Conservation (phyloP, 352 stramenopile species). For the Phytophthora pseudosyringae region DNA sequence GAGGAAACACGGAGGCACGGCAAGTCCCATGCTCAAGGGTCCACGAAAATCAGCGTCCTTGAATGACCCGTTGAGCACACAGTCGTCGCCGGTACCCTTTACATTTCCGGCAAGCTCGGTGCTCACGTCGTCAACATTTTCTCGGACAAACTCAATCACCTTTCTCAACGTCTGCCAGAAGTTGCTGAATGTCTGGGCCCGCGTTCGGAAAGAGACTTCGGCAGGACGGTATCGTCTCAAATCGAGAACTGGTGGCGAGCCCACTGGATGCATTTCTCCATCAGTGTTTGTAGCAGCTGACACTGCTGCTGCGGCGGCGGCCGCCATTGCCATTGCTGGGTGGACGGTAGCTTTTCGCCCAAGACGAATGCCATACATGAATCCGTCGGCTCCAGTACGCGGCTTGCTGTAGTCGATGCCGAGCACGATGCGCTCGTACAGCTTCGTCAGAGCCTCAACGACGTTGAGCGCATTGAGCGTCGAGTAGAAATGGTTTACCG, state of each 20-base stretch:
- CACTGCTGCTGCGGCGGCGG: slow-evolving; percentile 27
- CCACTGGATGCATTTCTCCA: slow-evolving; percentile 21
- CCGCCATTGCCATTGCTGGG: slow-evolving; percentile 36
- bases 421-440: slow-evolving; percentile 68
- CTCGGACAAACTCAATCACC: slow-evolving; percentile 59
- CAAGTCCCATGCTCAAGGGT: slow-evolving; percentile 55
- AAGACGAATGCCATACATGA: slow-evolving; percentile 79
- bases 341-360: slow-evolving; percentile 60
- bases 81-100: slow-evolving; percentile 59
- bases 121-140: slow-evolving; percentile 65
- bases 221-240: slow-evolving; percentile 50
- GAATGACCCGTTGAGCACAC: slow-evolving; percentile 63
- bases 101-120: slow-evolving; percentile 54
- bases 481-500: slow-evolving; percentile 63
- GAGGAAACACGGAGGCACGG: slow-evolving; percentile 61
- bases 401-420: slow-evolving; percentile 72
- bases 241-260: slow-evolving; percentile 44
- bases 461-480: slow-evolving; percentile 62
- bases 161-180: slow-evolving; percentile 61
- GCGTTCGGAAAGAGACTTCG: slow-evolving; percentile 52
- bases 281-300: slow-evolving; percentile 27
- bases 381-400: slow-evolving; percentile 46
- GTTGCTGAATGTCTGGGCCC: slow-evolving; percentile 64
- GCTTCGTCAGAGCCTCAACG: slow-evolving; percentile 62
- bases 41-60: slow-evolving; percentile 64